Evolutionary conservation across 257 asterid genomes (phyloP), one percentile per base, ranked within the genome.

Genomic region (Solanum chiquidenum): DNA sequence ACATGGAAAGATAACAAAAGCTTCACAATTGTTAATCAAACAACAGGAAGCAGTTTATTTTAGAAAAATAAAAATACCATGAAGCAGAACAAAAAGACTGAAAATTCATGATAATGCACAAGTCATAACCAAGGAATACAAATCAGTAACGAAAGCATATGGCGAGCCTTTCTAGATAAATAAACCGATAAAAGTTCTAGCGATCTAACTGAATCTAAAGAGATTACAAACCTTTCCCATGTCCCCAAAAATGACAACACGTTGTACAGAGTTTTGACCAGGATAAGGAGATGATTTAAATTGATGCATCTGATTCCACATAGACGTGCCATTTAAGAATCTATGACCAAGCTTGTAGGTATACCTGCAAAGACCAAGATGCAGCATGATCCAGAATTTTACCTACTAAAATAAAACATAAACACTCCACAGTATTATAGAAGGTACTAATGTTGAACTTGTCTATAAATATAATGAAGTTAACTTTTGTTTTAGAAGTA

Each of bases 221-320:
- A 79, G 60, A 85, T 44, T 60, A 58, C 87, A 37, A 86, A 95
- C 99, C 99, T 97, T 97, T 90, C 99, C 99, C 99, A 97, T 93
- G 91, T 97, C 99, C 13, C 99, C 99, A 12, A 97, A 97, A 89
- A 97, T 92, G 90, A 97, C 92, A 33, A 94, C 93, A 62, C 94
- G 94, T 80, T 97, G 99, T 9, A 97, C 46, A 68, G 99, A 96
- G 90, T 91, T 92, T 91, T 97, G 98, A 76, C 99, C 99, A 12
- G 99, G 99, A 90, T 93, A 96, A 13, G 99, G 99, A 89, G 99
- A 95, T 76, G 99, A 91, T 92, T 89, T 94, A 92, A 97, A 97
- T 86, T 92, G 91, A 89, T 93, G 91, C 42, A 55, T 73, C 79
- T 87, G 90, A 89, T 98, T 94, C 99, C 98, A 96, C 27, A 95